phyloP scores from a whole-genome alignment of 768 basidiomycete genomes.

The Suillus bovinus region DNA sequence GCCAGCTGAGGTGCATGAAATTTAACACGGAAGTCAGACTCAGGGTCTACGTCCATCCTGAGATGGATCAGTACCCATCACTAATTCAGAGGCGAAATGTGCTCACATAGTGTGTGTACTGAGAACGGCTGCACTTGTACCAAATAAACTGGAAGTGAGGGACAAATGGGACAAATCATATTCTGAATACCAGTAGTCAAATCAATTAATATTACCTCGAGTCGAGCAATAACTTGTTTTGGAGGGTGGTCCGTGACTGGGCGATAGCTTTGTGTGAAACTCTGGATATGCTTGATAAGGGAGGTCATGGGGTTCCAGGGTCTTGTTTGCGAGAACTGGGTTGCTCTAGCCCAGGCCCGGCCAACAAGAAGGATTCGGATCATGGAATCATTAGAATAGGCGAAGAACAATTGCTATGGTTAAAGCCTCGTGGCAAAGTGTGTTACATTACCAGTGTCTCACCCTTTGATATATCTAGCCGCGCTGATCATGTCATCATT shows the following conservation, averaged over 20 bases:
- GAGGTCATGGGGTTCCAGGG: conserved; percentile 5
- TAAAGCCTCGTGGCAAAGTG: neutral
- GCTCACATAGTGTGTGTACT: conserved; percentile 8
- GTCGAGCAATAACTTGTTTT: neutral
- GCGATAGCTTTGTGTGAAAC: conserved; percentile 8
- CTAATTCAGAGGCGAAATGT: neutral
- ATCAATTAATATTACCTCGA: conserved; percentile 7
- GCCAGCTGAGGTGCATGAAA: conserved; percentile 33
- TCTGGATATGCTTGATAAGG: neutral
- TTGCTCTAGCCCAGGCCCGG: neutral
- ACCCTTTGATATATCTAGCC: neutral
- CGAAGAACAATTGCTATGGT: conserved; percentile 5
- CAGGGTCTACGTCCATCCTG: conserved; percentile 21
- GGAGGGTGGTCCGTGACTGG: conserved; percentile 7
- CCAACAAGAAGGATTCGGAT: neutral
- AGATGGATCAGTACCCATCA: neutral
- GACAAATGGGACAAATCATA: neutral
- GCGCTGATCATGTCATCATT: neutral
- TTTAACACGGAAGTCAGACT: conserved; percentile 24
- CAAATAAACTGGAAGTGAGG: neutral
- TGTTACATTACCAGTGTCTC: neutral
- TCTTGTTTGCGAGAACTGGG: neutral
- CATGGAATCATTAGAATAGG: neutral
- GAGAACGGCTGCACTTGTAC: neutral
- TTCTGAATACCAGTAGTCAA: neutral